Conservation (phyloP, 1,284 basidiomycete genomes). For the Tilletia walkeri region DNA sequence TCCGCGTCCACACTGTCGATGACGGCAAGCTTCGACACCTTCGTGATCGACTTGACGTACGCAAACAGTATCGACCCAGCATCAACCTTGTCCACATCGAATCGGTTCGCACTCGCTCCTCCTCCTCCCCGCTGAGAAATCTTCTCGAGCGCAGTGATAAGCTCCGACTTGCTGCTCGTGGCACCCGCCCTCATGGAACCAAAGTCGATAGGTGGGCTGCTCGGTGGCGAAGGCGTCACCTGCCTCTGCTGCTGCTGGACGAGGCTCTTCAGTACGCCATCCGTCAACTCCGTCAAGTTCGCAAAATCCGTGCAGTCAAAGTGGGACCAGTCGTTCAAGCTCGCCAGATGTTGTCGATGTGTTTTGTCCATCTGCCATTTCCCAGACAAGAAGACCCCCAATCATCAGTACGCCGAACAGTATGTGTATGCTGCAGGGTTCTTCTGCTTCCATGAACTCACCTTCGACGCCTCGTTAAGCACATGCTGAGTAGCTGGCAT, state of each 20-base stretch:
- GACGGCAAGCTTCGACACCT: background rate
- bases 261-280: constrained; percentile 9
- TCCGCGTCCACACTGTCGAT: background rate
- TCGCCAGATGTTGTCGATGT: constrained; percentile 71
- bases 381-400: too few species aligned
- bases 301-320: constrained; percentile 60
- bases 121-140: constrained; percentile 18
- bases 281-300: constrained; percentile 28
- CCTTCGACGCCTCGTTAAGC: constrained; percentile 15
- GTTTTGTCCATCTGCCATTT: constrained; percentile 54
- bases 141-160: constrained; percentile 24
- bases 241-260: constrained; percentile 7
- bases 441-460: background rate
- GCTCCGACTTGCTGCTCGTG: constrained; percentile 21
- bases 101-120: constrained; percentile 2
- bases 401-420: too few species aligned
- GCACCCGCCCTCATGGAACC: constrained; percentile 17
- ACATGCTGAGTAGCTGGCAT: constrained; percentile 39
- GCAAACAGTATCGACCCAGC: constrained; percentile 35
- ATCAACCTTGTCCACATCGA: constrained; percentile 25
- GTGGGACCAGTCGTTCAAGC: constrained; percentile 84
- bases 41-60: constrained; percentile 26
- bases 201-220: constrained; percentile 14
- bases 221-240: constrained; percentile 18
- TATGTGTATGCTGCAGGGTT: too few species aligned